phyloP scores from a whole-genome alignment of 1,139 yeast genomes.

The Debaryomycetaceae sp. region DNA sequence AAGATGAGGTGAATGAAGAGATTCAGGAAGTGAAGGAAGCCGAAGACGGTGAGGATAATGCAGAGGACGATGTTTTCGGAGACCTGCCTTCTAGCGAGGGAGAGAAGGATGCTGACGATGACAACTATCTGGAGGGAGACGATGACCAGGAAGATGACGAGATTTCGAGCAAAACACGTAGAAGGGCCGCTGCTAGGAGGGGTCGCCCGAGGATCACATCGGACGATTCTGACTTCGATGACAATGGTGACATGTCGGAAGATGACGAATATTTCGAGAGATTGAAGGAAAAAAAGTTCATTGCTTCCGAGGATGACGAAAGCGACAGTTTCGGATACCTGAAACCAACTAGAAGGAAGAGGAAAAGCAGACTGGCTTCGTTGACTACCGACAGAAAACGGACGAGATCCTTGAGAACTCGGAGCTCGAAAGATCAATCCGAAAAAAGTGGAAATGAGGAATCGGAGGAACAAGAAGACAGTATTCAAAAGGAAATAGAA shows the following conservation, averaged over 20 bases:
- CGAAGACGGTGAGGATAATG: slow-evolving; percentile 7
- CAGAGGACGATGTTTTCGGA: slow-evolving; percentile 6
- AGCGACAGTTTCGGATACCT: slow-evolving; percentile 27
- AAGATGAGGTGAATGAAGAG: slow-evolving; percentile 10
- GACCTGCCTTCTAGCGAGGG: slow-evolving; percentile 6
- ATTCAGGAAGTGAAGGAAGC: slow-evolving; percentile 3
- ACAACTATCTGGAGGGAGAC: slow-evolving; percentile 21
- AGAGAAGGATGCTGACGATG: slow-evolving; percentile 15
- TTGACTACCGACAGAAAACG: slow-evolving; percentile 19
- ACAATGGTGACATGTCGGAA: slow-evolving; percentile 26
- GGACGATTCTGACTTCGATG: slow-evolving; percentile 24
- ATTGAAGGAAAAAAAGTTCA: slow-evolving; percentile 30
- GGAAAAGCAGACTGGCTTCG: slow-evolving; percentile 24
- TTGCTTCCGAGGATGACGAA: slow-evolving; percentile 38
- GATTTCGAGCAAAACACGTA: slow-evolving; percentile 4
- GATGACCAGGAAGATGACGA: slow-evolving; percentile 32
- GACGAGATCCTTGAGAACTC: slow-evolving; percentile 2
- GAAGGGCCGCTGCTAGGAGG: slow-evolving; percentile 10
- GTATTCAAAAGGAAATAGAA: slow-evolving; percentile 48
- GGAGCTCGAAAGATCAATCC: slow-evolving; percentile 15
- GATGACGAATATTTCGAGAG: slow-evolving; percentile 31
- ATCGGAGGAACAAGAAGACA: slow-evolving; percentile 28
- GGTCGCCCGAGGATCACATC: slow-evolving; percentile 15
- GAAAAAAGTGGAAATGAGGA: slow-evolving; percentile 24
- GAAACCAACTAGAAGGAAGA: slow-evolving; percentile 12